Conservation (phyloP, 2,329 filamentous ascomycete genomes). For the Harringtonia lauricola region DNA sequence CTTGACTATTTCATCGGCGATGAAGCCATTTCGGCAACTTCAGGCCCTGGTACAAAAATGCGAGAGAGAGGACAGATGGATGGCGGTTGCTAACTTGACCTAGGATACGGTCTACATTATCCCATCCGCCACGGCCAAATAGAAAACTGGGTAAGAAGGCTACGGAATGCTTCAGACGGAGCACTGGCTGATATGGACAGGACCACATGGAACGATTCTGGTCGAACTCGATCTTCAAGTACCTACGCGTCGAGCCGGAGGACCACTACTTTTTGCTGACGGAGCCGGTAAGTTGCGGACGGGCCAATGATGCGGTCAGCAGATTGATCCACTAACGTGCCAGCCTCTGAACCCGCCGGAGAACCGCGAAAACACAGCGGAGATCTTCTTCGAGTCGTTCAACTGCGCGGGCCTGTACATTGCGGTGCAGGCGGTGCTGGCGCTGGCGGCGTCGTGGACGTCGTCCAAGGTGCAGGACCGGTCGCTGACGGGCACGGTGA, state of each 20-base stretch:
- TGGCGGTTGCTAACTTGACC: not conserved
- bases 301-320: not conserved
- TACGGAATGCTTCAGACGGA: not conserved
- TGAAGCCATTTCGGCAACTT: slow-evolving; percentile 76
- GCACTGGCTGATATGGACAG: slow-evolving; percentile 28
- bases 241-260: slow-evolving; percentile 93
- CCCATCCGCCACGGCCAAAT: slow-evolving; percentile 96
- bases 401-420: slow-evolving; percentile 99
- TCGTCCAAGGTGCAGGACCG: slow-evolving; percentile 95
- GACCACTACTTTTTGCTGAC: slow-evolving; percentile 98
- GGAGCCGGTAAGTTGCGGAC: slow-evolving; percentile 75
- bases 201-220: slow-evolving; percentile 99
- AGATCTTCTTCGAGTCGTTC: slow-evolving; percentile 99
- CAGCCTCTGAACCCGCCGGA: slow-evolving; percentile 95
- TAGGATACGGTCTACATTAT: slow-evolving; percentile 92
- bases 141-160: slow-evolving; percentile 81
- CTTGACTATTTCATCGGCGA: slow-evolving; percentile 98
- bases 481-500: slow-evolving; percentile 92
- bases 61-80: not conserved
- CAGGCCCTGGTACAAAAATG: slow-evolving; percentile 58
- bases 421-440: slow-evolving; percentile 92
- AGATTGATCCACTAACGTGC: not conserved
- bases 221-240: slow-evolving; percentile 99
- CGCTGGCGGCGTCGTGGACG: slow-evolving; percentile 94
- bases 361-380: slow-evolving; percentile 96